phyloP scores from a whole-genome alignment of 106 monocot species.

The Triglochin maritima region DNA sequence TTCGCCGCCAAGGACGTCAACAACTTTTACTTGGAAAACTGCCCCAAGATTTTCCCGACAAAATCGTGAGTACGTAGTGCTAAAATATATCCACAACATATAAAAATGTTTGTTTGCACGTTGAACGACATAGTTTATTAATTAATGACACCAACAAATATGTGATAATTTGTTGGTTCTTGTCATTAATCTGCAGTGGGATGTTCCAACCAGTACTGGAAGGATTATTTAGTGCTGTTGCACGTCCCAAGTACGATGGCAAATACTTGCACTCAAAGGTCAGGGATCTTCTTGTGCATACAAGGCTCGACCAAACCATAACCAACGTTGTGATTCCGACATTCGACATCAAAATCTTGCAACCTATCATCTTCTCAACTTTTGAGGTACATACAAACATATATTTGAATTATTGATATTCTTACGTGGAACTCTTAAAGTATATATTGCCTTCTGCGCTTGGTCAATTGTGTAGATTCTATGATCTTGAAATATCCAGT shows the following conservation, averaged over 20 bases:
- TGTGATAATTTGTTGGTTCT: background rate
- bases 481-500: background rate
- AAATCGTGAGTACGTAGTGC: background rate
- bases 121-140: no score
- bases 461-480: no score
- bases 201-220: background rate
- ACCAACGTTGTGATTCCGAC: conserved; percentile 4
- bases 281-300: background rate
- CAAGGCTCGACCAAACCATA: background rate
- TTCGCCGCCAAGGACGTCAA: background rate
- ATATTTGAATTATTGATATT: background rate
- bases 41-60: conserved; percentile 2
- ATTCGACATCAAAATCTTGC: conserved; percentile 5
- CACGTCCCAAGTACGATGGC: conserved; percentile 2
- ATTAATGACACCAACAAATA: background rate
- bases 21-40: conserved; percentile 1
- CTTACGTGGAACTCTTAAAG: no score
- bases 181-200: background rate
- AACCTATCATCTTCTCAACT: background rate
- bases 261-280: background rate
- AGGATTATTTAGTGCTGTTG: background rate
- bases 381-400: background rate
- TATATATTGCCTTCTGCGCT: no score
- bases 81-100: no score
- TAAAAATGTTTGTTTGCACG: no score